Percentiles rank a stretch among this genome's conserved stretches.
Conservation (phyloP, 1,284 basidiomycete species). For the Sporisorium scitamineum region DNA sequence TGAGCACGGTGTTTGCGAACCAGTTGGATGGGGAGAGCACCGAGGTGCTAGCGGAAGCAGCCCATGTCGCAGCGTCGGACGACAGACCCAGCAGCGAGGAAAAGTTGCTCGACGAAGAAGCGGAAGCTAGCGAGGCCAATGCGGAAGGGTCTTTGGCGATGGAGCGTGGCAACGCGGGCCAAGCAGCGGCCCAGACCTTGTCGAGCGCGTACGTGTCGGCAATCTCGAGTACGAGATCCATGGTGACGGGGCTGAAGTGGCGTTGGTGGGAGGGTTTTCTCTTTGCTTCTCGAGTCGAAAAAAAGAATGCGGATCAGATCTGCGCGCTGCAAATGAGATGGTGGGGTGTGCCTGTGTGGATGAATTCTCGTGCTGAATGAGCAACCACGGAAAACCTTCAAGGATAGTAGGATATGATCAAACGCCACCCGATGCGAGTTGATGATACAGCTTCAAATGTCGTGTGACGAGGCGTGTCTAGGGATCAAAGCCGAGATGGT, state of each 20-base stretch:
- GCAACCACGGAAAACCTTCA: too few relatives aligned
- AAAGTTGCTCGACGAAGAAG: conserved; percentile 45
- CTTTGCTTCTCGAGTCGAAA: not conserved
- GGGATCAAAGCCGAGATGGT: not conserved
- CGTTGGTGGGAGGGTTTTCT: not conserved
- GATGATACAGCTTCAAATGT: not conserved
- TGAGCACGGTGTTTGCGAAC: conserved; percentile 40
- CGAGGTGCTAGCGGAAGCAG: conserved; percentile 39
- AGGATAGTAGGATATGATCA: not conserved
- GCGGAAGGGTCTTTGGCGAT: conserved; percentile 38
- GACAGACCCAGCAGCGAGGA: conserved; percentile 16
- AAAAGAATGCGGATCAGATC: not conserved
- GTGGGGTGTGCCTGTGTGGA: not conserved
- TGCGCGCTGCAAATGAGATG: conserved; percentile 6
- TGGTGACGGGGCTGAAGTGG: conserved; percentile 67
- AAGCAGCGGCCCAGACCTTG: conserved; percentile 78
- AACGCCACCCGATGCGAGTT: not conserved
- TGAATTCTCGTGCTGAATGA: too few relatives aligned
- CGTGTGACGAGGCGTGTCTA: not conserved
- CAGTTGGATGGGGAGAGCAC: conserved; percentile 22
- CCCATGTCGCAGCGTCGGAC: conserved; percentile 27
- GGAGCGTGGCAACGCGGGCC: conserved; percentile 73
- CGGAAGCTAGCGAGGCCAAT: conserved; percentile 26
- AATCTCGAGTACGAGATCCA: conserved; percentile 84
- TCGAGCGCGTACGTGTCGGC: conserved; percentile 84